phyloP scores from a whole-genome alignment of 164 flowering plant genomes.

The Tinospora cordifolia region DNA sequence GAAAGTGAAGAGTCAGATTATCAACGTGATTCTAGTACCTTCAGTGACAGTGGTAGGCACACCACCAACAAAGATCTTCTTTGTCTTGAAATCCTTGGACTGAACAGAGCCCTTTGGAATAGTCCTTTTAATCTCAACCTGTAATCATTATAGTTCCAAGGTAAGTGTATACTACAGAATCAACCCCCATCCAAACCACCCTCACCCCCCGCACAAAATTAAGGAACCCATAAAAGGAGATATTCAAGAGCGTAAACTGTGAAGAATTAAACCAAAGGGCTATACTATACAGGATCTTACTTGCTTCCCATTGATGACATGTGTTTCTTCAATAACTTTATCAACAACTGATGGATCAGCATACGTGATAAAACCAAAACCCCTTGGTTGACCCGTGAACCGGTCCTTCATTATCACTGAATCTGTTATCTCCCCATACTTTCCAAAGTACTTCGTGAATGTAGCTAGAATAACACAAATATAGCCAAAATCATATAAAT shows the following conservation, averaged over 20 bases:
- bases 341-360: conserved; percentile 92
- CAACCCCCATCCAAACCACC: background rate
- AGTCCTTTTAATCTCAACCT: conserved; percentile 93
- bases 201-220: background rate
- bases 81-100: conserved; percentile 73
- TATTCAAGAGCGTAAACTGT: too few species aligned
- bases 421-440: conserved; percentile 82
- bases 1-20: background rate
- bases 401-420: conserved; percentile 93
- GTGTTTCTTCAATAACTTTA: conserved; percentile 68
- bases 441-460: conserved; percentile 70
- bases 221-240: too few species aligned
- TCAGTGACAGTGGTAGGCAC: conserved; percentile 62
- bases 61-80: conserved; percentile 98
- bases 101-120: conserved; percentile 81
- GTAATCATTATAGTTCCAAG: conserved; percentile 2
- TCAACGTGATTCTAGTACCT: conserved; percentile 38
- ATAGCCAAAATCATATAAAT: background rate
- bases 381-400: conserved; percentile 65
- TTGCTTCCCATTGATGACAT: conserved; percentile 74
- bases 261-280: too few species aligned
- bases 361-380: conserved; percentile 91
- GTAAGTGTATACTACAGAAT: background rate
- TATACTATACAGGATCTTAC: conserved; percentile 22
- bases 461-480: conserved; percentile 27